A percentile compares a stretch with the other conserved stretches of the same genome.
Evolutionary conservation across 2,329 filamentous ascomycete genomes (phyloP).

Genomic region (Arthroderma sp.): DNA sequence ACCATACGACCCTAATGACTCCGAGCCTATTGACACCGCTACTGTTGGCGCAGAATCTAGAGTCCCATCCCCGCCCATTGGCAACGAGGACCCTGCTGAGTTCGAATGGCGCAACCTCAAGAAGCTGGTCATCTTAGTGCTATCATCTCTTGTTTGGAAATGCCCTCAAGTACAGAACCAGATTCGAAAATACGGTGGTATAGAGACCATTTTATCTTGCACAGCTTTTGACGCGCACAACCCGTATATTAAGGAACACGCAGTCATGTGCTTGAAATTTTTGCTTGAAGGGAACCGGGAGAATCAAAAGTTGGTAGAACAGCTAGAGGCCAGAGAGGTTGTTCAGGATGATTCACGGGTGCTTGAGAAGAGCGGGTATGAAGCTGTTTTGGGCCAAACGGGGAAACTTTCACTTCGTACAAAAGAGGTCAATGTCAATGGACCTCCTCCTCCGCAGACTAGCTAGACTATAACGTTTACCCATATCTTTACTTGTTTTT

Average conservation of each 20-base stretch:
- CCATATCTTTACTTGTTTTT: no score
- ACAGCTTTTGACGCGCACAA: slow-evolving; percentile 88
- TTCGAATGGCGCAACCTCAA: slow-evolving; percentile 76
- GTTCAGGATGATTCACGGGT: slow-evolving; percentile 28
- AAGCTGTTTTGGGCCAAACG: slow-evolving; percentile 33
- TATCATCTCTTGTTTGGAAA: slow-evolving; percentile 81
- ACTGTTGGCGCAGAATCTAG: slow-evolving; percentile 32
- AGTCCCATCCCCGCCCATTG: slow-evolving; percentile 36
- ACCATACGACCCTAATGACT: slow-evolving; percentile 46
- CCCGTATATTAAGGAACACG: slow-evolving; percentile 84
- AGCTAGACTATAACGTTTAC: neutral
- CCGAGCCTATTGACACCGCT: slow-evolving; percentile 31
- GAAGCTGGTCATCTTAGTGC: slow-evolving; percentile 79
- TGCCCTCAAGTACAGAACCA: slow-evolving; percentile 75
- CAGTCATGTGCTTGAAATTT: slow-evolving; percentile 77
- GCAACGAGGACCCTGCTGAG: slow-evolving; percentile 50
- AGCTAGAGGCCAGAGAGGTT: slow-evolving; percentile 36
- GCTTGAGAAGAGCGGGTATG: slow-evolving; percentile 32
- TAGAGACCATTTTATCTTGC: slow-evolving; percentile 78
- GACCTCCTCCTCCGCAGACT: neutral
- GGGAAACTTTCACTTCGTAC: slow-evolving; percentile 33
- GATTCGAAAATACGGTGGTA: slow-evolving; percentile 70
- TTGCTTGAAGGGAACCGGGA: slow-evolving; percentile 41
- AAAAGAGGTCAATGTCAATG: slow-evolving; percentile 19
- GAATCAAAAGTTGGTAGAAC: slow-evolving; percentile 42